Conservation (phyloP, 805 yeast species). For the Metschnikowia lachancei region DNA sequence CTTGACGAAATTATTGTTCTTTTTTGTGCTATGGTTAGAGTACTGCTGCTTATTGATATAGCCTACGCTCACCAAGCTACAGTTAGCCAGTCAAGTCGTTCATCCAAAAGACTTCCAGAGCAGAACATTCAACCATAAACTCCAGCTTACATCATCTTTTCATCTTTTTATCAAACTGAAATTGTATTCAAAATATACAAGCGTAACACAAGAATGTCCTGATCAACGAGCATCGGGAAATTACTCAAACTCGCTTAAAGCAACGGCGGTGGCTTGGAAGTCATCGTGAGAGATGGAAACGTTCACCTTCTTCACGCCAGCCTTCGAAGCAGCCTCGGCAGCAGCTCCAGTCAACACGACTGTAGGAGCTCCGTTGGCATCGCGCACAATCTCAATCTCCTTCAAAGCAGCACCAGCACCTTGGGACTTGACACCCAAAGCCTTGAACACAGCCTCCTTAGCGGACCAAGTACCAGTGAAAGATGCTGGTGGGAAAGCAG, state of each 20-base stretch:
- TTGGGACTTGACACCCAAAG: slow-evolving; percentile 79
- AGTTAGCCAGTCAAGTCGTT: too few species aligned
- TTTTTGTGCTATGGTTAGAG: too few species aligned
- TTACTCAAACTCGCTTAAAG: slow-evolving; percentile 55
- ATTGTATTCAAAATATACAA: not conserved
- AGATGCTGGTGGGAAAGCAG: slow-evolving; percentile 82
- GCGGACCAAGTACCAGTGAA: slow-evolving; percentile 99
- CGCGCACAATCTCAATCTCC: slow-evolving; percentile 84
- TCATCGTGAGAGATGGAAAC: slow-evolving; percentile 97
- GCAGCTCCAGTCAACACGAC: slow-evolving; percentile 81
- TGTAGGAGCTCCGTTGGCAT: slow-evolving; percentile 72
- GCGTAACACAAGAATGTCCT: not conserved
- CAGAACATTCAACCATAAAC: too few species aligned
- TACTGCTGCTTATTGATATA: too few species aligned
- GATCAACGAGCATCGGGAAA: not conserved
- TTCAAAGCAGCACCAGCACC: slow-evolving; percentile 95
- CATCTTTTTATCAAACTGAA: too few species aligned
- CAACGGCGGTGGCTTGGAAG: slow-evolving; percentile 96
- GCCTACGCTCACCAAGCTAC: too few species aligned
- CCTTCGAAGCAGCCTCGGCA: slow-evolving; percentile 61
- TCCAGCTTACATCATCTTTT: too few species aligned
- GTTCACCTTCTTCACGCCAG: slow-evolving; percentile 68
- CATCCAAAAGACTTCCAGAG: too few species aligned
- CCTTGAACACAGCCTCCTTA: slow-evolving; percentile 97
- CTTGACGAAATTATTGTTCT: too few species aligned